Base-by-base conservation (phyloP, 352 stramenopile species). In the Sclerospora graminicola region DNA sequence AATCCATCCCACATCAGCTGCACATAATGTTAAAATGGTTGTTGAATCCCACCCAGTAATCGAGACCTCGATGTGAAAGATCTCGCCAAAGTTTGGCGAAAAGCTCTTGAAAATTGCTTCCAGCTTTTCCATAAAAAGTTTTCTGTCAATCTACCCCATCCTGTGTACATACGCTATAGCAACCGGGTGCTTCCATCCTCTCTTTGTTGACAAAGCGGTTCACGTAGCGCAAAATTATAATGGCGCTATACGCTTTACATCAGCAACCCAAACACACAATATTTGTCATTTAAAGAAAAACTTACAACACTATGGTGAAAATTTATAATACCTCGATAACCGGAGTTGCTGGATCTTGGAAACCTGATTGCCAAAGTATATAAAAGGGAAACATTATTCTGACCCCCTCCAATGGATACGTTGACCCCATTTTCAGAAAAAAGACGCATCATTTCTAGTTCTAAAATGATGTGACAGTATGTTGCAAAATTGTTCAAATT, bases 1-100 rank as follows among this genome's bases (percentile, higher is more conserved):
- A 84, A n/a, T n/a, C n/a, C n/a, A 6, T 76, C 59, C 76, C 76
- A 88, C 50, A 85, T 88, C 43, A 88, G 51, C 63, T 88, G 76
- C 37, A 82, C 67, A 44, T 88, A 88, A 30, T 63, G 64, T 19
- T 88, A 60, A 8, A 88, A 57, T 11, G 68, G 60, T 14, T 55
- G 48, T 15, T 72, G 73, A 35, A 88, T 77, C 0, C 49, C 36
- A 63, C 65, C 26, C 47, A 1, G 50, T 41, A n/a, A 53, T 43
- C 32, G 29, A 16, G 28, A 32, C 30, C 14, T 41, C 51, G 20
- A 47, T 41, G 19, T 72, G 67, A 43, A 88, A 85, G 21, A 77
- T 37, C 8, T 65, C 52, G 15, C 54, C 52, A 46, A 88, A 82
- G 29, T 67, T 66, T 27, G 41, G 55, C 0, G 76, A 73, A 9